phyloP scores from a whole-genome alignment of 345 rosid genomes.

The Mallotus nudiflorus region DNA sequence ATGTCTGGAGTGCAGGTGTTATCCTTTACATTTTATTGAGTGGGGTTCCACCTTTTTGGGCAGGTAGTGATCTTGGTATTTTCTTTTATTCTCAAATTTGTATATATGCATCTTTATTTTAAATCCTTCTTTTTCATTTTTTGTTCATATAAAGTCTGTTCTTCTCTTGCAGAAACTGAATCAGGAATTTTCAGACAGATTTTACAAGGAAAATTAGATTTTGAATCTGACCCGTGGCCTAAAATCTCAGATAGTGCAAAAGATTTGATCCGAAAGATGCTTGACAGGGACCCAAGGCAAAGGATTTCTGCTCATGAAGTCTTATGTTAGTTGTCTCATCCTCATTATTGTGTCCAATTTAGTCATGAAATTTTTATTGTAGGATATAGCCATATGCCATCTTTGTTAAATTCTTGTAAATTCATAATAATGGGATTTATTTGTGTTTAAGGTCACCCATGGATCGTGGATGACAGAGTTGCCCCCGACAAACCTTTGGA shows the following conservation, averaged over 20 bases:
- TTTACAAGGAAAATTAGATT: slow-evolving; percentile 78
- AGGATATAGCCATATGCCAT: not conserved
- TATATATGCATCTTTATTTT: not conserved
- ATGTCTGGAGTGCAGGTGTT: slow-evolving; percentile 97
- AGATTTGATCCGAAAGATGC: slow-evolving; percentile 83
- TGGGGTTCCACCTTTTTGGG: slow-evolving; percentile 98
- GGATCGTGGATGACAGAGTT: slow-evolving; percentile 89
- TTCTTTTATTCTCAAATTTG: slow-evolving; percentile 4
- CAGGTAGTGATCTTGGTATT: slow-evolving; percentile 44
- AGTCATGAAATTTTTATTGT: not conserved
- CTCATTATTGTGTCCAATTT: not conserved
- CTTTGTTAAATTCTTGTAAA: not conserved
- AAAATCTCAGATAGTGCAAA: slow-evolving; percentile 85
- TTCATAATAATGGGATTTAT: slow-evolving; percentile 7
- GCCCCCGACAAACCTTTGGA: slow-evolving; percentile 93
- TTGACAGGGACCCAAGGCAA: slow-evolving; percentile 78
- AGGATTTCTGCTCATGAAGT: slow-evolving; percentile 90
- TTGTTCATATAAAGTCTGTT: not conserved
- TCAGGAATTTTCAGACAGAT: slow-evolving; percentile 96
- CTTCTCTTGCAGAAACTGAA: slow-evolving; percentile 67
- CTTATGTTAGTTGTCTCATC: slow-evolving; percentile 56
- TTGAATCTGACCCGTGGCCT: slow-evolving; percentile 95
- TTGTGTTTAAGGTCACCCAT: slow-evolving; percentile 82
- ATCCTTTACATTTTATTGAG: slow-evolving; percentile 90
- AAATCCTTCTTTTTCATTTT: not conserved